Evolutionary conservation across 192 early-diverging fungal genomes (phyloP).

Genomic region (Paraglomus occultum): DNA sequence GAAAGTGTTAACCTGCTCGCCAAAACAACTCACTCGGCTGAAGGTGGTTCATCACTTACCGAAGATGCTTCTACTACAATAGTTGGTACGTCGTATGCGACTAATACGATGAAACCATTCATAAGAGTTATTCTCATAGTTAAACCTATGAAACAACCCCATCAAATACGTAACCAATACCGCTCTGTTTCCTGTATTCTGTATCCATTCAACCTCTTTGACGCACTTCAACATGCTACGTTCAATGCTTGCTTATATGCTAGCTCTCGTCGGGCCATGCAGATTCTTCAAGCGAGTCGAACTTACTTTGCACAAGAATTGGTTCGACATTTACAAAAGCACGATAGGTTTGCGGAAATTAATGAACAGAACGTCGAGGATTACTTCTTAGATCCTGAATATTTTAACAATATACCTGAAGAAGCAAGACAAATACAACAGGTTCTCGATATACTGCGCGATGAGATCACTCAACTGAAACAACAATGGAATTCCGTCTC

Average conservation of each 20-base stretch:
- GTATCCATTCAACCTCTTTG: constrained; percentile 28
- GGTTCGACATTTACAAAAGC: constrained; percentile 8
- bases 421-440: constrained; percentile 24
- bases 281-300: constrained; percentile 26
- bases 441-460: constrained; percentile 16
- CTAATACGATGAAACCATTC: constrained; percentile 26
- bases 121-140: constrained; percentile 28
- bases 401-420: constrained; percentile 21
- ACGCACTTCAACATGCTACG: constrained; percentile 28
- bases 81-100: not conserved
- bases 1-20: not conserved
- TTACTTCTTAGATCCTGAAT: constrained; percentile 28
- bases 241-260: constrained; percentile 29
- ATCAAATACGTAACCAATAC: constrained; percentile 24
- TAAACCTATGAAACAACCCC: constrained; percentile 30
- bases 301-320: constrained; percentile 23
- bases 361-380: constrained; percentile 30
- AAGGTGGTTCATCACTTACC: not conserved
- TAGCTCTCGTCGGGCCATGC: constrained; percentile 30
- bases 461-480: constrained; percentile 24
- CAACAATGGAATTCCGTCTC: constrained; percentile 29
- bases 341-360: constrained; percentile 17
- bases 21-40: no score
- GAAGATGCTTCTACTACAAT: not conserved
- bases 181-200: constrained; percentile 11